phyloP scores from a whole-genome alignment of 306 rosid species.

The Prunus mongolica region DNA sequence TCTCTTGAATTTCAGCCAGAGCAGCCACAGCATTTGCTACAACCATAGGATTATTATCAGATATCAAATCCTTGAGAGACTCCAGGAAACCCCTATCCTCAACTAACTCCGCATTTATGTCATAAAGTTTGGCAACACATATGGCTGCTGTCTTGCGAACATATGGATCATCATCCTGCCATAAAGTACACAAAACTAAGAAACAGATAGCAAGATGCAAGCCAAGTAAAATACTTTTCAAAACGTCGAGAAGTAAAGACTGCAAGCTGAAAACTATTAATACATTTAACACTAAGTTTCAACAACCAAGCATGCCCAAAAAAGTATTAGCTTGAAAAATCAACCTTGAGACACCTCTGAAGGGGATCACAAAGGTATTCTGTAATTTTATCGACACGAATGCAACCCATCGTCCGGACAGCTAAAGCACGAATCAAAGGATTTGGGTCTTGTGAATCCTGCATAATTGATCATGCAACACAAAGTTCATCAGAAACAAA shows the following conservation, averaged over 20 bases:
- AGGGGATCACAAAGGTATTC: conserved; percentile 99
- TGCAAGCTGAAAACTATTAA: background rate
- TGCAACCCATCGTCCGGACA: conserved; percentile 99
- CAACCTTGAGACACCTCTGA: conserved; percentile 97
- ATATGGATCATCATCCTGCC: conserved; percentile 97
- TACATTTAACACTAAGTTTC: background rate
- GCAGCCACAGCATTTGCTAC: conserved; percentile 99
- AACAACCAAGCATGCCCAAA: background rate
- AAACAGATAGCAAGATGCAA: conserved; percentile 8
- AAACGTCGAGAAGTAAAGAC: background rate
- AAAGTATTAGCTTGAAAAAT: background rate
- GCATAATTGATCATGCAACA: conserved; percentile 22
- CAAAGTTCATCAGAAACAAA: background rate
- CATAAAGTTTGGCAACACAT: conserved; percentile 98
- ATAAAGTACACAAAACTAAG: conserved; percentile 24
- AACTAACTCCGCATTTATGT: conserved; percentile 95
- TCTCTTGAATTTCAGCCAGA: conserved; percentile 96
- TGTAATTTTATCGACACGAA: conserved; percentile 98
- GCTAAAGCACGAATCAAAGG: conserved; percentile 98
- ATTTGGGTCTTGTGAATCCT: conserved; percentile 99
- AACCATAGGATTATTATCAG: conserved; percentile 99
- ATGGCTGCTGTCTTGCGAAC: conserved; percentile 99
- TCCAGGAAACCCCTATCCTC: conserved; percentile 98
- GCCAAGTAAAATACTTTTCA: background rate
- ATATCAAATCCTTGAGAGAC: conserved; percentile 93